These are phyloP conservation scores for Plasmopara muralis DNA, from an alignment of 352 stramenopile genomes.

Conservation along the genomic window DNA sequence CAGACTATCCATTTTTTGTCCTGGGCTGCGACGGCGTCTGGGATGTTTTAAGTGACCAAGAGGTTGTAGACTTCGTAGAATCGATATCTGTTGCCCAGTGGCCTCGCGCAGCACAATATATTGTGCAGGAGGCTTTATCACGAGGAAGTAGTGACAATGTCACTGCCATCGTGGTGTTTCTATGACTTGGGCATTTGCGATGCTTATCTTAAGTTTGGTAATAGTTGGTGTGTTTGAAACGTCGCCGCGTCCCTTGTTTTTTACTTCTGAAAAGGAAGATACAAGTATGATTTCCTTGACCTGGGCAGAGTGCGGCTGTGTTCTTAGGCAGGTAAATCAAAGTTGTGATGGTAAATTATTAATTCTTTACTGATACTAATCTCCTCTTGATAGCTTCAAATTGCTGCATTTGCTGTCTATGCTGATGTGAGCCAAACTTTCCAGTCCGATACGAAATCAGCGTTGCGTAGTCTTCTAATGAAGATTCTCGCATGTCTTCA, in stretches of 20 bases:
- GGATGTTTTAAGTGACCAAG: slow-evolving; percentile 72
- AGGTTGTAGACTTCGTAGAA: slow-evolving; percentile 56
- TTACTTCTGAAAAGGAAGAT: background rate
- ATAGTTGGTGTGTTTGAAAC: slow-evolving; percentile 10
- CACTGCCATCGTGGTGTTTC: slow-evolving; percentile 68
- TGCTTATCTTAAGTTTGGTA: background rate
- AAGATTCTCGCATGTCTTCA: slow-evolving; percentile 22
- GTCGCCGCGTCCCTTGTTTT: slow-evolving; percentile 1
- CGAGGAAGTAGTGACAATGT: slow-evolving; percentile 71
- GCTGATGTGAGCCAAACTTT: slow-evolving; percentile 1
- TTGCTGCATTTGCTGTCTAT: slow-evolving; percentile 17
- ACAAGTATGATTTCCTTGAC: slow-evolving; percentile 5
- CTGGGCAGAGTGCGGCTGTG: slow-evolving; percentile 21
- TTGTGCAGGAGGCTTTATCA: slow-evolving; percentile 50
- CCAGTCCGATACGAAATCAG: slow-evolving; percentile 2
- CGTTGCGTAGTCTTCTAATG: slow-evolving; percentile 6
- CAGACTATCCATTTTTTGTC: slow-evolving; percentile 60
- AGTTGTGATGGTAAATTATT: background rate
- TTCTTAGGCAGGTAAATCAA: slow-evolving; percentile 22
- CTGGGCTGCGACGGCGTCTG: slow-evolving; percentile 77
- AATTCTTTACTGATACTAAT: background rate
- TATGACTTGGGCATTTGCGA: slow-evolving; percentile 21
- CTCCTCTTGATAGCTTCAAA: slow-evolving; percentile 17
- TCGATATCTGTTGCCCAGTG: slow-evolving; percentile 31
- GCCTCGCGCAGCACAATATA: slow-evolving; percentile 35